These are phyloP conservation scores for Phytopythium litorale DNA, from an alignment of 352 stramenopile genomes.

Conservation along the genomic window DNA sequence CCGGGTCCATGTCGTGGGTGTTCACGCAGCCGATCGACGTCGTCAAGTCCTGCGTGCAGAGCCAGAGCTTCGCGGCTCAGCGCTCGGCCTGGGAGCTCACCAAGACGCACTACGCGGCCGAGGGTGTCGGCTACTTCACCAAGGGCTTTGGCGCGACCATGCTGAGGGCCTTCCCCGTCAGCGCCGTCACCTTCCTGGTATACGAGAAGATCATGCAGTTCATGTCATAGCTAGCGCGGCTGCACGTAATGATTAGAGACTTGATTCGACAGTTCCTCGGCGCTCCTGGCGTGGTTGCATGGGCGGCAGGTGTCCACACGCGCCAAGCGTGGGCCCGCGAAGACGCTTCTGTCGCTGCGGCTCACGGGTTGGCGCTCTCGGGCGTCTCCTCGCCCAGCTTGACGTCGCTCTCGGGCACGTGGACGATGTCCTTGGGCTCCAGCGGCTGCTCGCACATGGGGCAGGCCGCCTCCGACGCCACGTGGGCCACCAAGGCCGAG, in stretches of 20 bases:
- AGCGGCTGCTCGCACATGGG: conserved; percentile 76
- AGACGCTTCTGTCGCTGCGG: background rate
- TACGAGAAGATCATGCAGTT: conserved; percentile 85
- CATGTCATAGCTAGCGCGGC: conserved; percentile 37
- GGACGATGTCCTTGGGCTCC: conserved; percentile 22
- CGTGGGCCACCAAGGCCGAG: conserved; percentile 81
- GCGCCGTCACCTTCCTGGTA: conserved; percentile 81
- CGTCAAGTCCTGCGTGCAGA: conserved; percentile 89
- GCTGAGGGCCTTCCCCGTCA: conserved; percentile 78
- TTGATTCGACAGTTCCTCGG: background rate
- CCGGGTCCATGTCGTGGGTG: conserved; percentile 76
- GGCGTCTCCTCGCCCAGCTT: conserved; percentile 29
- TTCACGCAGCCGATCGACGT: conserved; percentile 86
- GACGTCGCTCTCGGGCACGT: conserved; percentile 40
- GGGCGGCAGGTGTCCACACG: background rate
- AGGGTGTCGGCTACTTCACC: conserved; percentile 69
- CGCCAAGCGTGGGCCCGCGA: too few relatives aligned
- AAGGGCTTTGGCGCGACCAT: conserved; percentile 81
- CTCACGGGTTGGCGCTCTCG: conserved; percentile 2
- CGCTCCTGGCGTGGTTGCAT: background rate
- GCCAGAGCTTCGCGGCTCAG: conserved; percentile 44
- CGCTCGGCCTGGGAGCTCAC: conserved; percentile 43
- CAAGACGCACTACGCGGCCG: conserved; percentile 34
- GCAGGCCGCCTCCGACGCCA: conserved; percentile 65
- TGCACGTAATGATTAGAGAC: conserved; percentile 5